These are phyloP conservation scores for Amesomyces nigricolor DNA, from an alignment of 2,329 filamentous ascomycete genomes.

Conservation along the genomic window DNA sequence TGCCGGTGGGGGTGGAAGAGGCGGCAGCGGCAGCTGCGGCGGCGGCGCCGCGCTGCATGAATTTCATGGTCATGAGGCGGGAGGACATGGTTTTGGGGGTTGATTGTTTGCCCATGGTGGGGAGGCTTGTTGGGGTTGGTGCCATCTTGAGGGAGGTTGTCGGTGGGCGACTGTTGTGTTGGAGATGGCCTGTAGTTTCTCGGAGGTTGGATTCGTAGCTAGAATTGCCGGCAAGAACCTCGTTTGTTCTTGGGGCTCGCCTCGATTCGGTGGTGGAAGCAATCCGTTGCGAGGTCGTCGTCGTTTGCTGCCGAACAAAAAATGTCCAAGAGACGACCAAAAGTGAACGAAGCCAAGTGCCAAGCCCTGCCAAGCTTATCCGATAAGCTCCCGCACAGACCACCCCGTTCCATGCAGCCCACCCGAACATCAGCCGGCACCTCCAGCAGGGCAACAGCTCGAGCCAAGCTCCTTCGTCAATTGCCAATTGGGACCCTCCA, in stretches of 20 bases:
- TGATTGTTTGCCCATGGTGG: conserved; percentile 24
- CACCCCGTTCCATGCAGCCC: neutral
- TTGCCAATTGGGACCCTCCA: neutral
- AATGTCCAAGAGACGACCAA: neutral
- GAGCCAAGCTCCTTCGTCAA: neutral
- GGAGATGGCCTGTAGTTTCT: neutral
- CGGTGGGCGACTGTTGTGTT: neutral
- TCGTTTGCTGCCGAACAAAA: neutral
- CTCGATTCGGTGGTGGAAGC: no score
- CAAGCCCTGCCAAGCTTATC: neutral
- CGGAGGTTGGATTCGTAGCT: neutral
- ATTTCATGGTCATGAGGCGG: conserved; percentile 89
- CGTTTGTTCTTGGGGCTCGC: no score
- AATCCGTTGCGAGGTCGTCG: neutral
- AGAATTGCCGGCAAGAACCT: neutral
- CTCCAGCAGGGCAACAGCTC: conserved; percentile 9
- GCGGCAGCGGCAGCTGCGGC: conserved; percentile 39
- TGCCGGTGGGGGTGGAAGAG: conserved; percentile 27
- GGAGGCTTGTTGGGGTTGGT: conserved; percentile 14
- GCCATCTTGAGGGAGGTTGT: conserved; percentile 19
- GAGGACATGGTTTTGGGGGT: conserved; percentile 71
- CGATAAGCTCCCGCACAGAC: neutral
- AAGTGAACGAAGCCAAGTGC: neutral
- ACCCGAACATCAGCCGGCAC: conserved; percentile 21
- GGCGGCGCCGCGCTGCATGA: conserved; percentile 84